Evolutionary conservation across 176 grass and related monocot genomes (phyloP).

Genomic region (Neostapfia colusana): DNA sequence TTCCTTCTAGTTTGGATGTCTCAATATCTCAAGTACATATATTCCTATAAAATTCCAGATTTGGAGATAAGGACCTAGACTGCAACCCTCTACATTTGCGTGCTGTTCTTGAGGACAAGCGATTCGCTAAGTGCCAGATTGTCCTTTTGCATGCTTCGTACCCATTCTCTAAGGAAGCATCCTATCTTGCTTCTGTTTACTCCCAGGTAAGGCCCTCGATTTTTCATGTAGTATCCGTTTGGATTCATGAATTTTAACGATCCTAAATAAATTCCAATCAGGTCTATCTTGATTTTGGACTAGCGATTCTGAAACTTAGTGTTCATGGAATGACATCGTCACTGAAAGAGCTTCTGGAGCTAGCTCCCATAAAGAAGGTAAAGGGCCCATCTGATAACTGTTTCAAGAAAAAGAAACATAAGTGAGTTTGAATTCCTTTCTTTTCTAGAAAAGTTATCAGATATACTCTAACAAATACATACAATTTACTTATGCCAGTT

Average conservation of each 20-base stretch:
- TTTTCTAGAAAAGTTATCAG: no score
- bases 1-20: constrained; percentile 20
- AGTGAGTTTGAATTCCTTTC: neutral
- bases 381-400: constrained; percentile 18
- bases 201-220: constrained; percentile 62
- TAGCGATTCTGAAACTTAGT: constrained; percentile 93
- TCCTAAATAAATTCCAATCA: constrained; percentile 33
- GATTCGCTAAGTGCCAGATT: constrained; percentile 74
- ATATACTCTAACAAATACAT: neutral
- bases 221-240: constrained; percentile 4
- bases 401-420: neutral
- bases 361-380: constrained; percentile 93
- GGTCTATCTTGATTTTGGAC: constrained; percentile 99
- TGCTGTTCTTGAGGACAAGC: constrained; percentile 75
- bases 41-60: constrained; percentile 60
- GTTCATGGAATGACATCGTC: constrained; percentile 92
- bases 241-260: constrained; percentile 27
- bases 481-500: constrained; percentile 19
- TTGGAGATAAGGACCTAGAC: constrained; percentile 95
- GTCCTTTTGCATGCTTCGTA: constrained; percentile 99
- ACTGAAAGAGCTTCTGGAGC: constrained; percentile 80
- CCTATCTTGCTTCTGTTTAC: constrained; percentile 97
- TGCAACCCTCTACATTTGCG: constrained; percentile 87
- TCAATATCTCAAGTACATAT: constrained; percentile 33
- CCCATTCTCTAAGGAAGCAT: constrained; percentile 99